These are phyloP conservation scores for Micractinium conductrix DNA, from an alignment of 139 green algal species.

Conservation along the genomic window DNA sequence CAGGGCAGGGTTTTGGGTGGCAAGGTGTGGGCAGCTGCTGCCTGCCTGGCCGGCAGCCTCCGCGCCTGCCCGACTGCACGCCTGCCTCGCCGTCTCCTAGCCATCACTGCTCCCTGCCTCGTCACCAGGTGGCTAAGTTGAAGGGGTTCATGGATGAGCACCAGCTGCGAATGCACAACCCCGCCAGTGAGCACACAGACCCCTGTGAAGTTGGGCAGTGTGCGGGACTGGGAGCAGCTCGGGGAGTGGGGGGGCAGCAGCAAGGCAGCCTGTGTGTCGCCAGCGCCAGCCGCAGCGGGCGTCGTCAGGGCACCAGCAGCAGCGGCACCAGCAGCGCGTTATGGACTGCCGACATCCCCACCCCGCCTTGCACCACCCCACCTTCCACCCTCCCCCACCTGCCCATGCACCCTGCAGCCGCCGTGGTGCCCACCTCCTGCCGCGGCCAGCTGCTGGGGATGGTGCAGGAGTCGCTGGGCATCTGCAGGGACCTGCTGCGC, in stretches of 20 bases:
- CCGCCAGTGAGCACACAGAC: not conserved
- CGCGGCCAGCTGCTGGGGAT: not conserved
- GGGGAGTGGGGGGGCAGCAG: too few relatives aligned
- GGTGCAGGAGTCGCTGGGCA: constrained; percentile 8
- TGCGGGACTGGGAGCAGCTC: too few relatives aligned
- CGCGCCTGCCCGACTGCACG: not conserved
- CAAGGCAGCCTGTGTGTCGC: too few relatives aligned
- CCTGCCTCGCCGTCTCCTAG: not conserved
- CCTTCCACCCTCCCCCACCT: not conserved
- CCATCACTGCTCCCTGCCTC: not conserved
- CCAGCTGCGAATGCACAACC: not conserved
- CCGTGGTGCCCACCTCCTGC: not conserved
- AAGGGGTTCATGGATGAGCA: not conserved
- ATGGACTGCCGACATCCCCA: too few relatives aligned
- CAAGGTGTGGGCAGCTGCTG: not conserved
- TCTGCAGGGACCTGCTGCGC: constrained; percentile 18
- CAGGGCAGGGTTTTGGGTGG: too few relatives aligned
- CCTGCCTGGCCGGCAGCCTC: not conserved
- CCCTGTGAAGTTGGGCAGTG: too few relatives aligned
- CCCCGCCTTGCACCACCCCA: too few relatives aligned
- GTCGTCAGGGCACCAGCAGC: too few relatives aligned
- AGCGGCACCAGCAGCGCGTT: too few relatives aligned
- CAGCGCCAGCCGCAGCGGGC: too few relatives aligned
- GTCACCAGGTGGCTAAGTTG: constrained; percentile 9
- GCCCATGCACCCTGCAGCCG: not conserved